Evolutionary conservation across 2,329 filamentous ascomycete genomes (phyloP).

Genomic region (Stemphylium vesicarium): DNA sequence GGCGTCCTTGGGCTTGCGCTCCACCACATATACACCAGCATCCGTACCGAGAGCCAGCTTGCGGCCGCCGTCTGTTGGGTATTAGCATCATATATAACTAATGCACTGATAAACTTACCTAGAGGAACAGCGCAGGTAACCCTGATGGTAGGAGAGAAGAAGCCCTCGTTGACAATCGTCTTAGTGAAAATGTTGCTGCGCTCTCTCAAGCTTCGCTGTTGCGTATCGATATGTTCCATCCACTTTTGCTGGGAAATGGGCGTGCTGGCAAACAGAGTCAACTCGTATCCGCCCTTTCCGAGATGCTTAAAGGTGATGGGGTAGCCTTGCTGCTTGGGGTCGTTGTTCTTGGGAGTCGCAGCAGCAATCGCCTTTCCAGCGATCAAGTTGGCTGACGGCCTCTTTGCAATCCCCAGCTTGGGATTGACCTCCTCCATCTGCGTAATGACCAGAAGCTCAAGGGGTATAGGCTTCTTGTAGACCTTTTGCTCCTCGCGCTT

Average conservation of each 20-base stretch:
- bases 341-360: slow-evolving; percentile 45
- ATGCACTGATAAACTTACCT: slow-evolving; percentile 60
- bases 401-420: slow-evolving; percentile 77
- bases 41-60: slow-evolving; percentile 96
- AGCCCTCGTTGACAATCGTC: slow-evolving; percentile 77
- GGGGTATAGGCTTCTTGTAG: slow-evolving; percentile 91
- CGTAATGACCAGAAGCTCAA: slow-evolving; percentile 89
- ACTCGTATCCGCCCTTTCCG: slow-evolving; percentile 92
- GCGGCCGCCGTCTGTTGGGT: slow-evolving; percentile 78
- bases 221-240: slow-evolving; percentile 92
- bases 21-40: slow-evolving; percentile 88
- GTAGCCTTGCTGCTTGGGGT: slow-evolving; percentile 72
- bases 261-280: slow-evolving; percentile 85
- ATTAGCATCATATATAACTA: slow-evolving; percentile 22
- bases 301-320: slow-evolving; percentile 97
- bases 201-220: slow-evolving; percentile 85
- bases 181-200: slow-evolving; percentile 74
- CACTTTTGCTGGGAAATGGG: slow-evolving; percentile 91
- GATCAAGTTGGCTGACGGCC: slow-evolving; percentile 81
- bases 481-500: slow-evolving; percentile 95
- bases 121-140: slow-evolving; percentile 96
- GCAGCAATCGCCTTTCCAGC: slow-evolving; percentile 58
- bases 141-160: slow-evolving; percentile 86
- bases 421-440: slow-evolving; percentile 98
- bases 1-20: slow-evolving; percentile 85